A percentile compares a stretch with the other conserved stretches of the same genome.
Evolutionary conservation across 2,329 filamentous ascomycete species (phyloP).

Genomic region (Exophiala mesophila): DNA sequence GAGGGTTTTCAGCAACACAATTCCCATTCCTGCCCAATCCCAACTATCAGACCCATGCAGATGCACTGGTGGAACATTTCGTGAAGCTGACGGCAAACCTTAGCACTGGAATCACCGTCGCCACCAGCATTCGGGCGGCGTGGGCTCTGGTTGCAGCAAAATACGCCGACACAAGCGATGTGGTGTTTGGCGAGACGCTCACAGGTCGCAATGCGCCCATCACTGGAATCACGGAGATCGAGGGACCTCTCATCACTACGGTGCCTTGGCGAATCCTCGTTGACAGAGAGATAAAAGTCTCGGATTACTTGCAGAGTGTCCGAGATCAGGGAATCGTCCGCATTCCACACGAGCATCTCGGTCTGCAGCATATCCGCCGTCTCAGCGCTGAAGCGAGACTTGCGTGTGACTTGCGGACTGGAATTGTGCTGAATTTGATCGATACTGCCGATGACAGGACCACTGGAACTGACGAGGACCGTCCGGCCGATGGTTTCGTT

Average conservation of each 20-base stretch:
- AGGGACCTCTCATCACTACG: conserved; percentile 39
- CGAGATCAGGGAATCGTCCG: conserved; percentile 53
- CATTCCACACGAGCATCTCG: conserved; percentile 62
- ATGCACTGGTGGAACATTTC: conserved; percentile 9
- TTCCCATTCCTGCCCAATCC: conserved; percentile 17
- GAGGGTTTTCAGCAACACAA: conserved; percentile 10
- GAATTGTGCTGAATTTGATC: conserved; percentile 4
- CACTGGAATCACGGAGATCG: conserved; percentile 35
- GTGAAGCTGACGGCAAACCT: conserved; percentile 1
- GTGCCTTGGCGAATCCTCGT: conserved; percentile 41
- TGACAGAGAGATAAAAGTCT: conserved; percentile 33
- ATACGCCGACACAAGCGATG: conserved; percentile 45
- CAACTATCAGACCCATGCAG: conserved; percentile 11
- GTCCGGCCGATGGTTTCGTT: conserved; percentile 7
- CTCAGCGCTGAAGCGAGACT: conserved; percentile 45
- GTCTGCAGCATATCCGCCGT: conserved; percentile 47
- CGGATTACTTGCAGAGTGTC: conserved; percentile 52
- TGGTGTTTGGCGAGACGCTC: conserved; percentile 44
- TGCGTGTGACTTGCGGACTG: conserved; percentile 45
- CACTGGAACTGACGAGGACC: not conserved
- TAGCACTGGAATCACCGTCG: conserved; percentile 20
- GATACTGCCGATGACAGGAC: not conserved
- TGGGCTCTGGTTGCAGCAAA: conserved; percentile 44
- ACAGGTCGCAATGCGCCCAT: conserved; percentile 35
- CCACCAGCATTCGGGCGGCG: conserved; percentile 39